A percentile compares a stretch with the other conserved stretches of the same genome.
These are phyloP conservation scores for Pseudogymnoascus sp. DNA, from an alignment of 2,329 filamentous ascomycete species.

Conservation along the genomic window DNA sequence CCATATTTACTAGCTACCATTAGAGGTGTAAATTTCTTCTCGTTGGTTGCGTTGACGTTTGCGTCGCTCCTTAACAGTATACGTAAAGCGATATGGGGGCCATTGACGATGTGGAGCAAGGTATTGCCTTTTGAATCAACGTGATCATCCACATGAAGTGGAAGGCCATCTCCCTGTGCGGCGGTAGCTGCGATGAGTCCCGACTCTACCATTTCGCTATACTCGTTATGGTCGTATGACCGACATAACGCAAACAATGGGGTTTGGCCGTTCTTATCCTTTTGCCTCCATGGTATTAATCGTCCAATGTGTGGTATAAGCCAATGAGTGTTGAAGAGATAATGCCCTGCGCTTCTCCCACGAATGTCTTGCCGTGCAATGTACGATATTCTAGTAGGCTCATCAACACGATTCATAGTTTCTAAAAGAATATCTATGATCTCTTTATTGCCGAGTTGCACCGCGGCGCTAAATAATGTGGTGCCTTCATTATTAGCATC, in stretches of 20 bases:
- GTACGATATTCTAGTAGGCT: conserved; percentile 55
- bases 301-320: conserved; percentile 70
- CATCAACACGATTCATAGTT: conserved; percentile 52
- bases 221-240: conserved; percentile 87
- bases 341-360: conserved; percentile 88
- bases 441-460: conserved; percentile 71
- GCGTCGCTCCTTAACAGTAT: conserved; percentile 81
- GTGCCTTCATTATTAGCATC: conserved; percentile 87
- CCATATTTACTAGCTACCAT: conserved; percentile 99
- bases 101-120: conserved; percentile 88
- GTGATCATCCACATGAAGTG: conserved; percentile 87
- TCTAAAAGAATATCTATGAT: conserved; percentile 69
- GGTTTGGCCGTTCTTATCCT: conserved; percentile 96
- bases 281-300: conserved; percentile 78
- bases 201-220: conserved; percentile 76
- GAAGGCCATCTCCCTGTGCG: conserved; percentile 66
- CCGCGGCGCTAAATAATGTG: conserved; percentile 79
- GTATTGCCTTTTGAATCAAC: conserved; percentile 91
- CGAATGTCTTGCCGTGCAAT: conserved; percentile 69
- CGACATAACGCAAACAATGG: conserved; percentile 90
- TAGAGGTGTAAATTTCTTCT: conserved; percentile 86
- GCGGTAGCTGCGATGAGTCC: conserved; percentile 66
- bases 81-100: conserved; percentile 63
- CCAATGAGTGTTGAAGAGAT: conserved; percentile 82
- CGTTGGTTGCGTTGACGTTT: conserved; percentile 93